Base-by-base conservation (phyloP, 208 protist species). In the Acanthamoeba castellanii region DNA sequence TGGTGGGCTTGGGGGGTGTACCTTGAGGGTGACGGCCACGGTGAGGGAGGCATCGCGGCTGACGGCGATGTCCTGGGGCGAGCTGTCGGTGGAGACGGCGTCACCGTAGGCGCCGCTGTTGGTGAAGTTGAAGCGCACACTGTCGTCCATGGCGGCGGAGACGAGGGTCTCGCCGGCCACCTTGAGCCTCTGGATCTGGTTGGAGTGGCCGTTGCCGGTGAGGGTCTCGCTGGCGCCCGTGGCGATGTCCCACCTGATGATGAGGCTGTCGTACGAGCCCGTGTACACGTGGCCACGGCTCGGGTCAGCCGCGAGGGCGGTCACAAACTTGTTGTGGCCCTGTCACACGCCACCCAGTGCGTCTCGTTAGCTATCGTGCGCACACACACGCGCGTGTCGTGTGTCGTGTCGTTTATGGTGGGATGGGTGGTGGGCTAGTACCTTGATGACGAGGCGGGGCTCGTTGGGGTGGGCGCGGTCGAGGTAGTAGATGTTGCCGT, bases 311-410 rank as follows among this genome's bases (percentile, higher is more conserved):
- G 96, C 81, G 13, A 98, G 72, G 14, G 96, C 57, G 14, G 93
- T 96, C 64, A 98, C 96, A 22, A 74, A 61, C 90, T 97, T 97
- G 78, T 96, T 97, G 96, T 98, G 97, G 81, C 97, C 97, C 50
- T 42, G 37, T 42, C 37, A 3, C 37, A 42, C 37, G 37, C 37
- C 37, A 3, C 37, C 37, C 37, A 42, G 37, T 3, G 37, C 37
- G 37, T 42, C 37, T 42, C 37, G 37, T 42, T 42, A 42, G 37
- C 37, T 42, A 42, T 3, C 37, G 37, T 42, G 37, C 37, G 37
- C 37, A 3, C 37, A 3, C 37, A 42, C 37, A 42, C 37, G 3
- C 37, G 3, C 37, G 37, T 3, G 37, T 18, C 13, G 45, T 42
- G 37, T 3, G 37, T 18, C 13, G 45, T 42, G 13, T 37, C 57